A percentile compares a stretch with the other conserved stretches of the same genome.
These are phyloP conservation scores for Coniochaeta sp. DNA, from an alignment of 2,329 filamentous ascomycete genomes.

Conservation along the genomic window DNA sequence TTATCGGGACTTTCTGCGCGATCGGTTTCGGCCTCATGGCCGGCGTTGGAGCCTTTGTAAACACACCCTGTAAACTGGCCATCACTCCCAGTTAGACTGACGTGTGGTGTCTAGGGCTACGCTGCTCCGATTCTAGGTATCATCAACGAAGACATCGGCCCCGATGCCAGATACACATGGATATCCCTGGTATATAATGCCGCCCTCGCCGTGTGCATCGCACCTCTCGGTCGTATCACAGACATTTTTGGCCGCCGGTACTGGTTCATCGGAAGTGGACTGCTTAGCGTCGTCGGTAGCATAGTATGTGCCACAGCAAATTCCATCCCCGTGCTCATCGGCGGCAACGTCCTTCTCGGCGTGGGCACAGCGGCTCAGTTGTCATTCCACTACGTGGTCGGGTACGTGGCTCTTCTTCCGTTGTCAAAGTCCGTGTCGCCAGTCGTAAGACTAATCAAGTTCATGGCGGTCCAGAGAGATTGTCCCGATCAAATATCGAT, in stretches of 20 bases:
- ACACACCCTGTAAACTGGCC: too few relatives aligned
- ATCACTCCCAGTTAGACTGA: neutral
- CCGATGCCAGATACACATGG: conserved; percentile 11
- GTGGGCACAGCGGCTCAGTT: conserved; percentile 9
- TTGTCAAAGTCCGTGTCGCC: neutral
- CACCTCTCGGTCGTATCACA: conserved; percentile 5
- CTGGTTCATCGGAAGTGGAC: conserved; percentile 9
- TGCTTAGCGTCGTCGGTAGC: conserved; percentile 8
- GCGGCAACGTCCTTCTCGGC: conserved; percentile 10
- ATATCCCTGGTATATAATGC: conserved; percentile 21
- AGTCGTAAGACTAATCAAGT: neutral
- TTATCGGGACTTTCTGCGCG: conserved; percentile 17
- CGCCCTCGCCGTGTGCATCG: conserved; percentile 13
- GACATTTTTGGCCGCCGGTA: conserved; percentile 10
- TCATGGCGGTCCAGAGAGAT: conserved; percentile 5
- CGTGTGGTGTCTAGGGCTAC: neutral
- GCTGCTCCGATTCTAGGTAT: neutral
- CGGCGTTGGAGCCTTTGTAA: neutral
- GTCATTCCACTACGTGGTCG: conserved; percentile 12
- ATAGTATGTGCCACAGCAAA: conserved; percentile 7
- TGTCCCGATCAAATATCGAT: conserved; percentile 13
- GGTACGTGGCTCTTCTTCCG: neutral
- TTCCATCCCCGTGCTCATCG: conserved; percentile 7
- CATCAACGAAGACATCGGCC: conserved; percentile 2
- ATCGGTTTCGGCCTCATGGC: conserved; percentile 12